Percentiles rank a stretch among this genome's conserved stretches.
Conservation (phyloP, 2,329 filamentous ascomycete species). For the Calonectria pseudoreteaudii region DNA sequence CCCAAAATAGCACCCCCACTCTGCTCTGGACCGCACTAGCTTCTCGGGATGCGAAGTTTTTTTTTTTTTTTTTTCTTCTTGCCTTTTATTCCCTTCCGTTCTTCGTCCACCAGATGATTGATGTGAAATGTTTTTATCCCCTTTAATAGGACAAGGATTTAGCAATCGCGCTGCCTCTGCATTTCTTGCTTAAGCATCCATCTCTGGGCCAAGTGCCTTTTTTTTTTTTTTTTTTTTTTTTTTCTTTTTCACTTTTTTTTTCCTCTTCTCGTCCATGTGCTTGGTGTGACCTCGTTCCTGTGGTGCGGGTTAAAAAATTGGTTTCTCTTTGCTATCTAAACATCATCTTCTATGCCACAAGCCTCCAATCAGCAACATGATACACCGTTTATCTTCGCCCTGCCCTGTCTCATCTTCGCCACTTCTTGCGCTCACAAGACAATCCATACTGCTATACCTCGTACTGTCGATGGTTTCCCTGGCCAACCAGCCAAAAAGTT, state of each 20-base stretch:
- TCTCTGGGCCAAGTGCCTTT: constrained; percentile 1
- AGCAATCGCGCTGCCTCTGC: background rate
- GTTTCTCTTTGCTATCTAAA: constrained; percentile 1
- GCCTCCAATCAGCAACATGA: background rate
- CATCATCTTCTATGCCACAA: background rate
- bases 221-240: background rate
- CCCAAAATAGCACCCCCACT: constrained; percentile 16
- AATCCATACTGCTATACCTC: background rate
- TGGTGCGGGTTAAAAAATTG: constrained; percentile 2
- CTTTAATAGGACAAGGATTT: background rate
- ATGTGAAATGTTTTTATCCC: constrained; percentile 20
- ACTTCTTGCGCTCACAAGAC: background rate
- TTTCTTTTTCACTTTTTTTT: background rate
- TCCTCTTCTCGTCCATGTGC: background rate
- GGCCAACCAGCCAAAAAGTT: background rate
- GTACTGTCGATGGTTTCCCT: background rate
- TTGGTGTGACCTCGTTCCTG: constrained; percentile 12
- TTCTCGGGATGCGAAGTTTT: constrained; percentile 2
- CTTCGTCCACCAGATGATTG: constrained; percentile 11
- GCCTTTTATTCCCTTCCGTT: background rate
- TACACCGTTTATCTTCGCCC: background rate
- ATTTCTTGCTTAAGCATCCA: background rate
- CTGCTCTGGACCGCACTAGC: constrained; percentile 12
- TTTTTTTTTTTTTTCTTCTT: background rate
- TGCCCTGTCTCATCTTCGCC: background rate